Percentiles rank a stretch among this genome's conserved stretches.
phyloP scores from a whole-genome alignment of 768 basidiomycete species.

The Lenzites betulinus region DNA sequence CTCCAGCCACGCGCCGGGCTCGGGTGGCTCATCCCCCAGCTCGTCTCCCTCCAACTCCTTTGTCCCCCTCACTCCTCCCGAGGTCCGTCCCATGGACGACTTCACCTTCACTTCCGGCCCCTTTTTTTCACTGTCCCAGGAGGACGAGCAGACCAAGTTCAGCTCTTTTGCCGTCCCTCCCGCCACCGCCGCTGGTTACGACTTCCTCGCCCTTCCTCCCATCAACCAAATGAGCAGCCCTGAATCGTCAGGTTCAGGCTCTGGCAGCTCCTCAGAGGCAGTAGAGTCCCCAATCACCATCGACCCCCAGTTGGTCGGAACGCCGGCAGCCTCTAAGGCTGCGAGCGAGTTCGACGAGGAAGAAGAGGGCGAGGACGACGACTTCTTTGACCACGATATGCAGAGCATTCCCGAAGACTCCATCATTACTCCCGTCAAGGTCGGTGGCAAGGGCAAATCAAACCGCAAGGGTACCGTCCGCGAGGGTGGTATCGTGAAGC shows the following conservation, averaged over 20 bases:
- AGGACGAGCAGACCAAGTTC: constrained; percentile 33
- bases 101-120: constrained; percentile 17
- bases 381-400: constrained; percentile 36
- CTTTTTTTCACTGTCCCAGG: constrained; percentile 31
- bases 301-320: constrained; percentile 77
- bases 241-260: constrained; percentile 27
- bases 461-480: constrained; percentile 62
- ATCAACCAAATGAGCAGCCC: constrained; percentile 31
- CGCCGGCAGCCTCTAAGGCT: constrained; percentile 51
- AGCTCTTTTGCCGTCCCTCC: constrained; percentile 29
- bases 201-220: constrained; percentile 40
- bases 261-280: constrained; percentile 14
- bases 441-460: constrained; percentile 44
- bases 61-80: constrained; percentile 31
- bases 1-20: constrained; percentile 26
- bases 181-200: constrained; percentile 32
- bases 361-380: constrained; percentile 34
- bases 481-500: constrained; percentile 74
- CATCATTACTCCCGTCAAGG: constrained; percentile 56
- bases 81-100: constrained; percentile 25
- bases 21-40: constrained; percentile 29
- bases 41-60: constrained; percentile 32
- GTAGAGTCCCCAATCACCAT: constrained; percentile 46
- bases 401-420: constrained; percentile 36
- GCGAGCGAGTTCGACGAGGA: constrained; percentile 46